Base-by-base conservation (phyloP, 2,329 filamentous ascomycete genomes). In the Ceratocystis smalleyi region DNA sequence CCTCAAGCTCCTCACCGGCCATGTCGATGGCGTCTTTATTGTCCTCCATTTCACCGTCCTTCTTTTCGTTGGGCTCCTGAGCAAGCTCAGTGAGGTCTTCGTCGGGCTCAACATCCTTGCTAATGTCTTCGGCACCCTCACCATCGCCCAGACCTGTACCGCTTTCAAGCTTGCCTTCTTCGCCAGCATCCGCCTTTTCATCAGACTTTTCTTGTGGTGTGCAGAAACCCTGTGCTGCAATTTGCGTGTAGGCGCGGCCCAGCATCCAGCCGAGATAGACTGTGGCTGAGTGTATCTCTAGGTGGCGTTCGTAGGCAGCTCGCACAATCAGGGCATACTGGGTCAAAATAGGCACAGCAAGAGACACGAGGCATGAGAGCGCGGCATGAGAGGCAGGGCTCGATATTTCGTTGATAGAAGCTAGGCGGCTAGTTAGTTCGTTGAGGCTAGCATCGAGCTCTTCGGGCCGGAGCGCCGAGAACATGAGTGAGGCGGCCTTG, bases 71-170 rank as follows among this genome's bases (percentile, higher is more conserved):
- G 51, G 85, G 81, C 70, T 96, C 88, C 72, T 96, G 89, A 0
- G 94, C 92, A 55, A 99, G 78, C 69, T 99, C 94, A 0, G 88
- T 85, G 3, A 99, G 77, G 72, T 99, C 91, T 73, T 99, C 94
- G 67, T 99, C 92, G 17, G 92, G 87, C 68, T 89, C 84, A 59
- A 99, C 87, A 71, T 99, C 94, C 72, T 99, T 97, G 75, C 91
- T 97, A 68, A 99, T 97, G 73, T 99, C 92, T 72, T 99, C 91
- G 3, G 88, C 91, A n/a, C 92, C 54, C 73, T 96, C 89, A 10
- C 94, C 95, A 57, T 96, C 94, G 22, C 94, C 95, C 27, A 99
- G 83, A 43, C 94, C 95, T 10, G 91, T 97, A 17, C 95, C 95
- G 45, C 84, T 85, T 74, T 99, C 92, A 35, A 96, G 78, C 69